Evolutionary conservation across 148 eudicot genomes (phyloP).

Genomic region (Pouteria glomerata): DNA sequence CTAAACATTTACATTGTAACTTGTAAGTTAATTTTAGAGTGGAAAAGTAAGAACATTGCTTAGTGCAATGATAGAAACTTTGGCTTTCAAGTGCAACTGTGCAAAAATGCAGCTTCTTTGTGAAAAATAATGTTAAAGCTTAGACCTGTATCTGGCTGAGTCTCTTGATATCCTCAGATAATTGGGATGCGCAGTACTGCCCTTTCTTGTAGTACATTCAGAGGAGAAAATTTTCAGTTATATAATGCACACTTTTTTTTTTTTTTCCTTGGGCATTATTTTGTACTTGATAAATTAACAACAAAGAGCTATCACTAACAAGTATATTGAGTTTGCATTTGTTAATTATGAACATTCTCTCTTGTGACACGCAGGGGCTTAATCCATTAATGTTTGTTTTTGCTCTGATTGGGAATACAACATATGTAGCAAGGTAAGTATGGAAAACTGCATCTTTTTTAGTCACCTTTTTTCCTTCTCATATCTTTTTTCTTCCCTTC

Average conservation of each 20-base stretch:
- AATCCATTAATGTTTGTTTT: slow-evolving; percentile 80
- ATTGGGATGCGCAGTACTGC: neutral
- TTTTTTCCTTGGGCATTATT: too few species aligned
- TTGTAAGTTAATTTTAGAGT: neutral
- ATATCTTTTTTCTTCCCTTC: neutral
- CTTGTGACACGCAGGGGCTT: slow-evolving; percentile 55
- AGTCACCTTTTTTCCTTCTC: neutral
- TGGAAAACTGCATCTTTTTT: neutral
- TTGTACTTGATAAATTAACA: neutral
- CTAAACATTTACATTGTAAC: neutral
- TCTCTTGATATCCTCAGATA: neutral
- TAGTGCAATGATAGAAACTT: neutral
- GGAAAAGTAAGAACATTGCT: neutral
- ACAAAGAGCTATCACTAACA: neutral
- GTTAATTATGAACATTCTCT: neutral
- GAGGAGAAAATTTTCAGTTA: neutral
- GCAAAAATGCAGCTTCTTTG: neutral
- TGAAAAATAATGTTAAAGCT: neutral
- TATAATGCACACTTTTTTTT: neutral
- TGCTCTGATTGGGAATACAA: slow-evolving; percentile 64
- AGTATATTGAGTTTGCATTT: neutral
- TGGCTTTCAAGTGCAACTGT: neutral
- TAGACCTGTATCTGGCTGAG: neutral
- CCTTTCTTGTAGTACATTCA: neutral
- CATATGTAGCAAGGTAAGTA: slow-evolving; percentile 71